A percentile compares a stretch with the other conserved stretches of the same genome.
Conservation (phyloP, 2,329 filamentous ascomycete genomes). For the Berkeleyomyces basicola region DNA sequence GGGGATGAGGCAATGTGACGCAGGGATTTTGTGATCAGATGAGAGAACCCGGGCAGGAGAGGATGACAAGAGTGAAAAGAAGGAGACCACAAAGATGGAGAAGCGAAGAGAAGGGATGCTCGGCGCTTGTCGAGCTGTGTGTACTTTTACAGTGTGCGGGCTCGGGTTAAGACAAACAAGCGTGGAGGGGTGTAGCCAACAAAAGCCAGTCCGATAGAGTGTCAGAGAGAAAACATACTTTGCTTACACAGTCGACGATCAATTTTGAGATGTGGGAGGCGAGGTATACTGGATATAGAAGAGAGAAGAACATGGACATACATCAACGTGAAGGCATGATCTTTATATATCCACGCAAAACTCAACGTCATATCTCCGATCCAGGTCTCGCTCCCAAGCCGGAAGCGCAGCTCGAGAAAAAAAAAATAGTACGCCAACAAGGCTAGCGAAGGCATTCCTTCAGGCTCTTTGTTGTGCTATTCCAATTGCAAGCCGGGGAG, state of each 20-base stretch:
- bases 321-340: neutral
- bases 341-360: neutral
- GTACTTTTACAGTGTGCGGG: neutral
- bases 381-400: neutral
- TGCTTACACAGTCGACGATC: neutral
- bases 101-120: neutral
- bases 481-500: neutral
- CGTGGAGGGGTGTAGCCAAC: neutral
- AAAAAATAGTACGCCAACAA: neutral
- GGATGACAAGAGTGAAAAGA: neutral
- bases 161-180: neutral
- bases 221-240: neutral
- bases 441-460: neutral
- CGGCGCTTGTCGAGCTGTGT: neutral
- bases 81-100: neutral
- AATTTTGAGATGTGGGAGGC: neutral
- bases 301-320: too few relatives aligned
- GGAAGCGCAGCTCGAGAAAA: neutral
- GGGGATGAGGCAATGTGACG: conserved; percentile 5
- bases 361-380: neutral
- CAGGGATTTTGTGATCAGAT: conserved; percentile 9
- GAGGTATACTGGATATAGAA: too few relatives aligned
- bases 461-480: neutral
- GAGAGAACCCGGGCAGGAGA: neutral
- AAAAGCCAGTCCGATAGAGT: neutral